These are phyloP conservation scores for Dillenia suffruticosa DNA, from an alignment of 164 flowering plant genomes.

Conservation along the genomic window DNA sequence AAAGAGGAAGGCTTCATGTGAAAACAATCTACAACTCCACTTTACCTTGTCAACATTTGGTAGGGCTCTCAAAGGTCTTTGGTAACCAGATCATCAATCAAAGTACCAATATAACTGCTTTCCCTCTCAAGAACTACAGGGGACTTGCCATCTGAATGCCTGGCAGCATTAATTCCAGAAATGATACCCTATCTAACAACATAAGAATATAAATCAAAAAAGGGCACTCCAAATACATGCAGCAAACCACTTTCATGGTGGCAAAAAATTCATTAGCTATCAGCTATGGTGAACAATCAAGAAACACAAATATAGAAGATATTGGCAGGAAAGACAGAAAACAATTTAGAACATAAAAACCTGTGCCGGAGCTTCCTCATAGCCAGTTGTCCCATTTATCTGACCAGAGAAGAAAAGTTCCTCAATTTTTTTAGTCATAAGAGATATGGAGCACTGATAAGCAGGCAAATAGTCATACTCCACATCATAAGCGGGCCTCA, in stretches of 20 bases:
- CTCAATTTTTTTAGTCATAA: slow-evolving; percentile 86
- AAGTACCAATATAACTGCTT: slow-evolving; percentile 93
- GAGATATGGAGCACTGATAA: slow-evolving; percentile 85
- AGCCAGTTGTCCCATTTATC: slow-evolving; percentile 98
- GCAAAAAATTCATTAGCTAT: background rate
- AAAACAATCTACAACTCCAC: background rate
- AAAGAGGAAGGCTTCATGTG: no score
- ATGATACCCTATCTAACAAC: slow-evolving; percentile 58
- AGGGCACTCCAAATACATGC: background rate
- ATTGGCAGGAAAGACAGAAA: background rate
- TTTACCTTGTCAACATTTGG: slow-evolving; percentile 92
- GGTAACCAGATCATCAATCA: slow-evolving; percentile 94
- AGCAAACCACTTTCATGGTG: background rate
- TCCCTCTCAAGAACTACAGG: slow-evolving; percentile 90
- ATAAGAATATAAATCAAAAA: background rate
- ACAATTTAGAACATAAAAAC: slow-evolving; percentile 21
- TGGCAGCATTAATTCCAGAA: slow-evolving; percentile 95
- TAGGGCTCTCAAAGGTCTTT: slow-evolving; percentile 99
- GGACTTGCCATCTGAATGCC: slow-evolving; percentile 74
- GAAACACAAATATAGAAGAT: slow-evolving; percentile 1
- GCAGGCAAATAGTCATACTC: slow-evolving; percentile 98
- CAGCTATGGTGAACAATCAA: background rate
- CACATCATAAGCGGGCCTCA: slow-evolving; percentile 99
- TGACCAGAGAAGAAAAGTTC: slow-evolving; percentile 99
- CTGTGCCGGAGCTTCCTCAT: slow-evolving; percentile 99